phyloP scores from a whole-genome alignment of 306 rosid species.

The Geum urbanum region DNA sequence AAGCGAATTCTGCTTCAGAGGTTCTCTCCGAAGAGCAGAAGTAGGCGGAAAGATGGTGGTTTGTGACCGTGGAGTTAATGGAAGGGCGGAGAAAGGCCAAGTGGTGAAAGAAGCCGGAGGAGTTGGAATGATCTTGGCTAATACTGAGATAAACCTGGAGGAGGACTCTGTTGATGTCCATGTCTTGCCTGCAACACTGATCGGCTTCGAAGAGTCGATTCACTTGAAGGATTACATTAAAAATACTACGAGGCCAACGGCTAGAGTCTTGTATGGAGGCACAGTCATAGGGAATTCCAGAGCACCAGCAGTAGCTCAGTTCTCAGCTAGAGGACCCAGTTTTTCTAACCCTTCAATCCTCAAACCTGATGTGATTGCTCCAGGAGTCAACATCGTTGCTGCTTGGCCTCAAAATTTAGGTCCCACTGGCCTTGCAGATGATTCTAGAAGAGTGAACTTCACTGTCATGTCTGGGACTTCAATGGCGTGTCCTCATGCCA shows the following conservation, averaged over 20 bases:
- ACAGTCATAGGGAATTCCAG: slow-evolving; percentile 63
- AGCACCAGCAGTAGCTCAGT: slow-evolving; percentile 82
- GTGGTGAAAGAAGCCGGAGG: slow-evolving; percentile 88
- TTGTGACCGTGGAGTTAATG: slow-evolving; percentile 81
- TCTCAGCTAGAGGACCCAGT: slow-evolving; percentile 90
- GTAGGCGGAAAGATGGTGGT: slow-evolving; percentile 78
- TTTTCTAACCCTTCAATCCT: slow-evolving; percentile 77
- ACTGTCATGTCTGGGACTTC: slow-evolving; percentile 94
- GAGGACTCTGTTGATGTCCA: slow-evolving; percentile 96
- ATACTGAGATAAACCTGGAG: slow-evolving; percentile 70
- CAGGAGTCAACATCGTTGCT: slow-evolving; percentile 91
- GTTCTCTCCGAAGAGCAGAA: slow-evolving; percentile 71
- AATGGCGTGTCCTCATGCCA: slow-evolving; percentile 91
- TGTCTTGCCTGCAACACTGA: slow-evolving; percentile 78
- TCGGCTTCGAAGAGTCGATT: slow-evolving; percentile 74
- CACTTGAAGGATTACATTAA: slow-evolving; percentile 63
- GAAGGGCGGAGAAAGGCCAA: slow-evolving; percentile 88
- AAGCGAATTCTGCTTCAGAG: slow-evolving; percentile 62
- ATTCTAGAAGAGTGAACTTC: slow-evolving; percentile 73
- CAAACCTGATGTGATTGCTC: slow-evolving; percentile 91
- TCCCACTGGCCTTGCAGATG: slow-evolving; percentile 79
- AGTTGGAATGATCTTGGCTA: slow-evolving; percentile 76
- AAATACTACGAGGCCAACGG: slow-evolving; percentile 55
- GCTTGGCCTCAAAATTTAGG: slow-evolving; percentile 99
- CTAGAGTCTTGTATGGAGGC: slow-evolving; percentile 64